Percentiles rank a stretch among this genome's conserved stretches.
phyloP scores from a whole-genome alignment of 2,329 filamentous ascomycete species.

The Ustilaginoidea virens region DNA sequence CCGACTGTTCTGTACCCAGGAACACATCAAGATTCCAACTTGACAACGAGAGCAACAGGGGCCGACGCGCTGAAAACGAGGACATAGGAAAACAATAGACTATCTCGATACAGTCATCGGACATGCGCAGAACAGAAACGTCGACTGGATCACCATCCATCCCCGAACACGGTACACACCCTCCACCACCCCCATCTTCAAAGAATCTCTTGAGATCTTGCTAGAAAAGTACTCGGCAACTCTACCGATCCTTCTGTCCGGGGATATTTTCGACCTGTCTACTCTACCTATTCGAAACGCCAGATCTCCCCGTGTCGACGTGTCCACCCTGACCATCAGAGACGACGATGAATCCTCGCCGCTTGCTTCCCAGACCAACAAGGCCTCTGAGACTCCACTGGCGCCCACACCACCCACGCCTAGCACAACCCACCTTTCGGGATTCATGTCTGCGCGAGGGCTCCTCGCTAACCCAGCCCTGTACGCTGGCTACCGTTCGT shows the following conservation, averaged over 20 bases:
- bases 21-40: no score
- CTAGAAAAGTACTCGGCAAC: constrained; percentile 33
- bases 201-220: constrained; percentile 43
- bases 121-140: constrained; percentile 31
- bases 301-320: constrained; percentile 16
- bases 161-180: constrained; percentile 47
- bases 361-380: no score
- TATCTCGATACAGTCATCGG: constrained; percentile 48
- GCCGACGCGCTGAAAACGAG: background rate
- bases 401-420: constrained; percentile 10
- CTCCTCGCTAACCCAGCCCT: constrained; percentile 52
- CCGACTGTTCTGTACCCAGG: background rate
- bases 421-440: constrained; percentile 34
- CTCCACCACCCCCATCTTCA: constrained; percentile 43
- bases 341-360: constrained; percentile 1
- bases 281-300: constrained; percentile 25
- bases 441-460: constrained; percentile 57
- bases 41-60: background rate
- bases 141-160: constrained; percentile 58
- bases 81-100: constrained; percentile 35
- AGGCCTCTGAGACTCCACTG: no score
- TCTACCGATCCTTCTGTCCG: constrained; percentile 53
- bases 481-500: constrained; percentile 40
- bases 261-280: constrained; percentile 47
- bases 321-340: constrained; percentile 15